These are phyloP conservation scores for Juglanconis oblonga DNA, from an alignment of 2,329 filamentous ascomycete genomes.

Conservation along the genomic window DNA sequence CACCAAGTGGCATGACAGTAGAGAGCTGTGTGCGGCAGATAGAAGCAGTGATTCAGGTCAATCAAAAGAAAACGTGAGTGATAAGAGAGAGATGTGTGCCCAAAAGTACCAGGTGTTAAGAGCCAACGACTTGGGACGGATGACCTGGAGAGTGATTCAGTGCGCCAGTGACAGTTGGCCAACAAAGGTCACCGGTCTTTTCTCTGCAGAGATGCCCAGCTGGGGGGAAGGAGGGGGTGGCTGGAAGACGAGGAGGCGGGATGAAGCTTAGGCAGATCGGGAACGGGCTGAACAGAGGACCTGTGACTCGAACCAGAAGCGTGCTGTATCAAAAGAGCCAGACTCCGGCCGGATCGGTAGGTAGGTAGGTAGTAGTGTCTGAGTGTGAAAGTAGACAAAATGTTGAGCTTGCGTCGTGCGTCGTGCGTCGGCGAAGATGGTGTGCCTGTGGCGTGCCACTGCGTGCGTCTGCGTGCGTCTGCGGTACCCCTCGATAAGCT, in stretches of 20 bases:
- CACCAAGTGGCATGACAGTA: constrained; percentile 4
- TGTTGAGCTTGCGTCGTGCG: not conserved
- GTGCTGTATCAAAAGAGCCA: not conserved
- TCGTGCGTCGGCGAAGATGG: not conserved
- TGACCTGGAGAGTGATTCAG: not conserved
- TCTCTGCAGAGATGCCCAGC: not conserved
- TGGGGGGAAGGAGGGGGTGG: not conserved
- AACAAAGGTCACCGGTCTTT: not conserved
- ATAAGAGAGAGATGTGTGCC: not conserved
- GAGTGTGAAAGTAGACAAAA: not conserved
- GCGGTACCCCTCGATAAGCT: not conserved
- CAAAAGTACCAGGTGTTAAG: not conserved
- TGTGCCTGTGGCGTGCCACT: not conserved
- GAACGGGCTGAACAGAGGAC: too few relatives aligned
- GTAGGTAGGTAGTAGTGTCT: not conserved
- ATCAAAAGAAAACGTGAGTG: not conserved
- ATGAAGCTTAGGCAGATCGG: not conserved
- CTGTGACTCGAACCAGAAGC: not conserved
- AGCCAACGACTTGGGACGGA: not conserved
- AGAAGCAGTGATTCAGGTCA: not conserved
- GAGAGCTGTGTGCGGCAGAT: not conserved
- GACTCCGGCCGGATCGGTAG: not conserved
- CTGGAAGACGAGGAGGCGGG: not conserved
- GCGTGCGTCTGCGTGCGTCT: not conserved
- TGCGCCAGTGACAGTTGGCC: not conserved